These are phyloP conservation scores for Nigrograna mackinnonii DNA, from an alignment of 2,329 filamentous ascomycete species.

Conservation along the genomic window DNA sequence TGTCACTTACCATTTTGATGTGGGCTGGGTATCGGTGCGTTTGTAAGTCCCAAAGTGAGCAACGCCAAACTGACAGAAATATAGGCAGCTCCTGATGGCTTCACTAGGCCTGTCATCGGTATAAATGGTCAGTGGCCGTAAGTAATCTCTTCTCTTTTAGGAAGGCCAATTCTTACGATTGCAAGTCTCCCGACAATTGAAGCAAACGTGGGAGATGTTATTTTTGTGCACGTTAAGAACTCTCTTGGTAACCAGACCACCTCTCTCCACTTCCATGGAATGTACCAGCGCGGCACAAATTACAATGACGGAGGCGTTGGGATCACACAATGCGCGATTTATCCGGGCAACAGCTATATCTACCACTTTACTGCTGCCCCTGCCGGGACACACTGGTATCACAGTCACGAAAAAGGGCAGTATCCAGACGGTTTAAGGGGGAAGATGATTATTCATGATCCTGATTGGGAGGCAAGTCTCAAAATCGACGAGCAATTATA, in stretches of 20 bases:
- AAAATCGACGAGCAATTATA: conserved; percentile 65
- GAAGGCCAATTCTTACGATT: not conserved
- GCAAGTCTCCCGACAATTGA: conserved; percentile 66
- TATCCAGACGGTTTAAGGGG: conserved; percentile 70
- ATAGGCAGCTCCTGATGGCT: conserved; percentile 59
- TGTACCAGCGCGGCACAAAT: conserved; percentile 77
- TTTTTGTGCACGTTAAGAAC: conserved; percentile 72
- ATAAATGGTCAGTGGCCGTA: conserved; percentile 75
- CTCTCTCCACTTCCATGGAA: conserved; percentile 75
- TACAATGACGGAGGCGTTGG: conserved; percentile 67
- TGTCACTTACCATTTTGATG: conserved; percentile 52
- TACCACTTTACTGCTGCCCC: conserved; percentile 66
- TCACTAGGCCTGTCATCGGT: conserved; percentile 60
- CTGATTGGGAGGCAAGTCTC: conserved; percentile 52
- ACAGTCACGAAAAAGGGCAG: conserved; percentile 55
- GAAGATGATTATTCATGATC: conserved; percentile 66
- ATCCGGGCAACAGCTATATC: conserved; percentile 62
- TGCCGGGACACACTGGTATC: conserved; percentile 9
- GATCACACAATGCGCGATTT: conserved; percentile 61
- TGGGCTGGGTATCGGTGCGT: conserved; percentile 51
- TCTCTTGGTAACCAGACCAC: conserved; percentile 66
- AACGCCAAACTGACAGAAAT: not conserved
- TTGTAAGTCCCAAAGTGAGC: not conserved
- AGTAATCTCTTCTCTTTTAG: not conserved
- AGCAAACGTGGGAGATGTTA: conserved; percentile 72